Base-by-base conservation (phyloP, 257 asterid genomes). In the Fraxinus americana region DNA sequence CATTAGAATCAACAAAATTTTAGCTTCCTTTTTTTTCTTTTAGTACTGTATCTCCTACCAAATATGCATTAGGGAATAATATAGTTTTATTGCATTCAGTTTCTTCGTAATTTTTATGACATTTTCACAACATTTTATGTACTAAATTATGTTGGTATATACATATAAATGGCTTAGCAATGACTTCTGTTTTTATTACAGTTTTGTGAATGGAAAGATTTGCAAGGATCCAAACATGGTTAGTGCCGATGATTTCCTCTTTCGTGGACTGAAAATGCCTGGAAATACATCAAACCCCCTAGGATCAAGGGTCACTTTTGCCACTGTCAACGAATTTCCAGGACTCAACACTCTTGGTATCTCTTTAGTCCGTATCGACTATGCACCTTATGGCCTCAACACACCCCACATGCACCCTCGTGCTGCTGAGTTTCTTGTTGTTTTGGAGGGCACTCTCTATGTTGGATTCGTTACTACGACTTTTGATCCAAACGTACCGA, bases 291-390 rank as follows among this genome's bases (percentile, higher is more conserved):
- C 72, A 7, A 75, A 75, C 23, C 65, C 35, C 2, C 65, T 23
- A 0, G 67, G 79, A 75, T 41, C 73, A 8, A 32, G 11, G 2
- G 67, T 66, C 19, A 43, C 73, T 0, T 32, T 35, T 0, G 79
- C 43, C 25, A 75, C 67, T 34, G 79, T 63, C 19, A 25, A 63
- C 68, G 32, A 25, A 1, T 21, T 63, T 0, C 35, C 68, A 8
- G 68, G 35, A 8, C 34, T 63, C 34, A 75, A 75, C 59, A 75
- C 79, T 5, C 72, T 75, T 41, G 79, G 79, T 13, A 66, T 66
- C 23, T 75, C 79, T n/a, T 2, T 75, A 1, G 79, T 35, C 4
- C 79, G 79, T 12, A 65, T 75, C 3, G 79, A 75, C 17, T 63
- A 21, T 25, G 68, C 35, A 9, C 68, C 68, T 1, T 21, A 63